A percentile compares a stretch with the other conserved stretches of the same genome.
These are phyloP conservation scores for Hymenoscyphus scutula DNA, from an alignment of 2,329 filamentous ascomycete species.

Conservation along the genomic window DNA sequence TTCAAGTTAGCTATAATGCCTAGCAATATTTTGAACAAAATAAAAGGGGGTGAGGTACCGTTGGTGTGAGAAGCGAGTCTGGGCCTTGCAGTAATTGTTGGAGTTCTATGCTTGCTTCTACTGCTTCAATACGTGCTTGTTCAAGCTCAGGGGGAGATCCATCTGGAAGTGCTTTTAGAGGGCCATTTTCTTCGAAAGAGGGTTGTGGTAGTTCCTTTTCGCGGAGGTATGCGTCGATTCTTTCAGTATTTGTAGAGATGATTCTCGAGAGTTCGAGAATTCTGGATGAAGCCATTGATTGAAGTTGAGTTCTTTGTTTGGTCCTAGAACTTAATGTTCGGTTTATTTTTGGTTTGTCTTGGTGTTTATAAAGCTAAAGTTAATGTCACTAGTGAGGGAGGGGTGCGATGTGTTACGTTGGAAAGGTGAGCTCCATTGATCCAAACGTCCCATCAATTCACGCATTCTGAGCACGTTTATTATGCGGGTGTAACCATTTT, in stretches of 20 bases:
- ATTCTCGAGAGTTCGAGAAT: slow-evolving; percentile 16
- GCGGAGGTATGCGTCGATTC: slow-evolving; percentile 14
- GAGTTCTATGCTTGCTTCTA: slow-evolving; percentile 25
- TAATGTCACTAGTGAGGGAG: neutral
- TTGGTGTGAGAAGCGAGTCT: slow-evolving; percentile 7
- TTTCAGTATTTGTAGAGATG: slow-evolving; percentile 12
- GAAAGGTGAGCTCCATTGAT: neutral
- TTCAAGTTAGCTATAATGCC: neutral
- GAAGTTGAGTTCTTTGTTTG: neutral
- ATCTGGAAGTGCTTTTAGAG: slow-evolving; percentile 5
- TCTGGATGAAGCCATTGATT: slow-evolving; percentile 9
- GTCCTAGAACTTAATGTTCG: neutral
- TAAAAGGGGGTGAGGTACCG: neutral
- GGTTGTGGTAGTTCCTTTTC: slow-evolving; percentile 10
- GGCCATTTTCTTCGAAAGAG: slow-evolving; percentile 17
- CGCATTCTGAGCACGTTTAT: neutral
- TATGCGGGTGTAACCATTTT: neutral
- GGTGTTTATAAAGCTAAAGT: neutral
- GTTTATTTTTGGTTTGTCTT: neutral
- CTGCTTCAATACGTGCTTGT: slow-evolving; percentile 12
- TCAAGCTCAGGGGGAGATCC: slow-evolving; percentile 11
- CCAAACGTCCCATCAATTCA: neutral
- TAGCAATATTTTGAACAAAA: neutral
- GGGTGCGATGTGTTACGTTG: neutral
- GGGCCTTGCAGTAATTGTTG: slow-evolving; percentile 19